Percentiles rank a stretch among this genome's conserved stretches.
Conservation (phyloP, 306 rosid genomes). For the Vigna nakashimae region DNA sequence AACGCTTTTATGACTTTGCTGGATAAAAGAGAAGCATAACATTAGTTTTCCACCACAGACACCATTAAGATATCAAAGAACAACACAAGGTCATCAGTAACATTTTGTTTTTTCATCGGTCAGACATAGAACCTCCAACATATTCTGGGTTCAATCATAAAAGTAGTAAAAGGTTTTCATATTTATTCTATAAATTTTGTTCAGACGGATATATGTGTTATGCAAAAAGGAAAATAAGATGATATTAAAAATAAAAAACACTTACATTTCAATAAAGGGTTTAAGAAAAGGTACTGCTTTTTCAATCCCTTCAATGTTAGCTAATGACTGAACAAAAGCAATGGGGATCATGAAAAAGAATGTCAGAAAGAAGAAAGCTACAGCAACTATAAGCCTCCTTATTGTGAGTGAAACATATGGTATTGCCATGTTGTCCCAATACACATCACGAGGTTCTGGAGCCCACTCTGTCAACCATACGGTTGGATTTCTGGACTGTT, state of each 20-base stretch:
- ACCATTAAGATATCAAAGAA: conserved; percentile 13
- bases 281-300: conserved; percentile 80
- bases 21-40: conserved; percentile 41
- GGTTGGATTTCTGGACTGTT: conserved; percentile 89
- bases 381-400: conserved; percentile 81
- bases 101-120: not conserved
- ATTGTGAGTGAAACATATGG: conserved; percentile 92
- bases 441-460: conserved; percentile 93
- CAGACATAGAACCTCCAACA: conserved; percentile 22
- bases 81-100: conserved; percentile 30
- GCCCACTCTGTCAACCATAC: conserved; percentile 98
- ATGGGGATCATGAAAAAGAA: conserved; percentile 99
- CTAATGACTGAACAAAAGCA: conserved; percentile 93
- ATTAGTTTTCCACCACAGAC: conserved; percentile 9
- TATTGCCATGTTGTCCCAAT: conserved; percentile 93
- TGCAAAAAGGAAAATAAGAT: not conserved
- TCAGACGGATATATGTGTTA: not conserved
- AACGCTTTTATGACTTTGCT: conserved; percentile 75
- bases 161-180: not conserved
- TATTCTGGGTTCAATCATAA: not conserved
- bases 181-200: conserved; percentile 15
- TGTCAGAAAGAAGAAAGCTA: conserved; percentile 97
- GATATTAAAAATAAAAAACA: not conserved
- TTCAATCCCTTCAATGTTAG: conserved; percentile 91
- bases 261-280: conserved; percentile 80